A percentile compares a stretch with the other conserved stretches of the same genome.
Evolutionary conservation across 2,329 filamentous ascomycete species (phyloP).

Genomic region (Fusarium sp.): DNA sequence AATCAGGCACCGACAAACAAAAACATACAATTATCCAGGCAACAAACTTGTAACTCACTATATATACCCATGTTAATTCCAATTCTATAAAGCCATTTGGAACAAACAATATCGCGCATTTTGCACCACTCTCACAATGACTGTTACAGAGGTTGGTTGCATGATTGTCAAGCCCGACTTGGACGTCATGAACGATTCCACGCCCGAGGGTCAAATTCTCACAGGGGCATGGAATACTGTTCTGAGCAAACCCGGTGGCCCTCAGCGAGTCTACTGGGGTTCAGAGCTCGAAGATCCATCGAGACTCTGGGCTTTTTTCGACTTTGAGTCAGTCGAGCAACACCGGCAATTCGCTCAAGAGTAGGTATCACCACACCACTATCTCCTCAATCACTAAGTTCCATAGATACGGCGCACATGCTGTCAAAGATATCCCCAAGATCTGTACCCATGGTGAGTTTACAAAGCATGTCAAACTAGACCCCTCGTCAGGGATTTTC

Average conservation of each 20-base stretch:
- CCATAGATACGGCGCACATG: conserved; percentile 10
- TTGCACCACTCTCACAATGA: not conserved
- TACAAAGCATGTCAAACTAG: conserved; percentile 13
- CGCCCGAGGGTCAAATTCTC: conserved; percentile 9
- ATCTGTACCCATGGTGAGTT: conserved; percentile 24
- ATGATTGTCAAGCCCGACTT: conserved; percentile 17
- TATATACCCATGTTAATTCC: not conserved
- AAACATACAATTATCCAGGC: not conserved
- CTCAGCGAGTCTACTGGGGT: conserved; percentile 19
- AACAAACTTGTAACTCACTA: not conserved
- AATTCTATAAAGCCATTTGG: rapidly evolving
- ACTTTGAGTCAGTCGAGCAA: conserved; percentile 25
- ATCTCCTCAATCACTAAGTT: not conserved
- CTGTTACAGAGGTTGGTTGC: conserved; percentile 21
- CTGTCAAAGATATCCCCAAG: conserved; percentile 23
- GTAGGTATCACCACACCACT: not conserved
- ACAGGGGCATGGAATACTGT: not conserved
- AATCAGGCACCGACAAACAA: not conserved
- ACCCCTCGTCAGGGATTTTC: conserved; percentile 17
- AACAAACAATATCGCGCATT: not conserved
- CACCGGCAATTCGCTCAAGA: conserved; percentile 9
- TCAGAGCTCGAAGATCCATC: conserved; percentile 1
- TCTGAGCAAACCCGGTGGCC: conserved; percentile 3
- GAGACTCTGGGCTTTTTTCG: conserved; percentile 27
- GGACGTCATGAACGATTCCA: conserved; percentile 15